These are phyloP conservation scores for Candolleomyces aberdarensis DNA, from an alignment of 768 basidiomycete genomes.

Conservation along the genomic window DNA sequence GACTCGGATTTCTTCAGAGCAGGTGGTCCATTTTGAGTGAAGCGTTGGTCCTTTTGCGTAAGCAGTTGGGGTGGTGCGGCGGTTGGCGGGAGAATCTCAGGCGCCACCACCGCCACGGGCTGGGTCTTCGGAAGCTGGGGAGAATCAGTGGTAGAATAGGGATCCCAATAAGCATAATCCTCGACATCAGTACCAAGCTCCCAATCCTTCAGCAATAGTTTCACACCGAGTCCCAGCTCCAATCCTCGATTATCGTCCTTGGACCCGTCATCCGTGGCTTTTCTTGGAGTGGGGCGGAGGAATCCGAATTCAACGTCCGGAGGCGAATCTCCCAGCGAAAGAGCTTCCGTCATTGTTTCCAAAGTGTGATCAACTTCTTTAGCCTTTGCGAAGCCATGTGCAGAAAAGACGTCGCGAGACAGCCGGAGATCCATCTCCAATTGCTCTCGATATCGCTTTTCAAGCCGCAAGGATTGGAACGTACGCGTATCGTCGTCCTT, in stretches of 20 bases:
- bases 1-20: conserved; percentile 7
- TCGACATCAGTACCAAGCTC: conserved; percentile 49
- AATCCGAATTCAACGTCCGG: conserved; percentile 62
- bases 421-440: conserved; percentile 61
- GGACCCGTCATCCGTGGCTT: conserved; percentile 16
- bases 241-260: conserved; percentile 10
- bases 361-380: conserved; percentile 30
- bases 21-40: background rate
- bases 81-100: background rate
- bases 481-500: conserved; percentile 33
- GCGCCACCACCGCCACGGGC: background rate
- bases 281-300: conserved; percentile 46
- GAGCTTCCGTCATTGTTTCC: conserved; percentile 57
- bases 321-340: conserved; percentile 54
- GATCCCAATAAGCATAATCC: conserved; percentile 51
- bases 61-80: background rate
- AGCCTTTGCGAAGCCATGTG: conserved; percentile 33
- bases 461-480: conserved; percentile 38
- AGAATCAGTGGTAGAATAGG: conserved; percentile 39
- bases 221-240: conserved; percentile 45
- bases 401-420: conserved; percentile 55
- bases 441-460: conserved; percentile 57
- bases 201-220: conserved; percentile 70
- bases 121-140: background rate
- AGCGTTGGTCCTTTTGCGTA: background rate